These are phyloP conservation scores for Ophiostoma tasmaniense DNA, from an alignment of 2,329 filamentous ascomycete species.

Conservation along the genomic window DNA sequence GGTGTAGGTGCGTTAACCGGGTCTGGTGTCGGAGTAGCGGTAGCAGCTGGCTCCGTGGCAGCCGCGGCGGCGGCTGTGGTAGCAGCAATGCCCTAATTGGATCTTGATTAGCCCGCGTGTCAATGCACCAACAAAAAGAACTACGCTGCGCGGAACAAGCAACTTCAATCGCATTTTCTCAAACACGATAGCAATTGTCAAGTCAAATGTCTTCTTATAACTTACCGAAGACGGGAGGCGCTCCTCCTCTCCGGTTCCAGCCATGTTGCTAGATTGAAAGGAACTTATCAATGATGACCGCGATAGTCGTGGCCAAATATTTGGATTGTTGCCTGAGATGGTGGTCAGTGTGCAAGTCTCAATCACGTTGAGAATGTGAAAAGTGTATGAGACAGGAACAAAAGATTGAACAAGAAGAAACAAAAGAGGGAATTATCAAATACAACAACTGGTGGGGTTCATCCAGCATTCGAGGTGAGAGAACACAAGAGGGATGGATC, in stretches of 20 bases:
- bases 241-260: constrained; percentile 11
- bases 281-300: not conserved
- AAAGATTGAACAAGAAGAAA: not conserved
- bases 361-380: not conserved
- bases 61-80: constrained; percentile 11
- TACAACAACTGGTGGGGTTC: not conserved
- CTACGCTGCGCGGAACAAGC: not conserved
- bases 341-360: not conserved
- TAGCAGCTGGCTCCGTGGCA: not conserved
- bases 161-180: not conserved
- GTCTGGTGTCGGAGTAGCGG: not conserved
- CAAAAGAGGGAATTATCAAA: not conserved
- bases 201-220: not conserved
- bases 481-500: not conserved
- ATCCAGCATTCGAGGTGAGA: not conserved
- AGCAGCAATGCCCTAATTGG: constrained; percentile 9
- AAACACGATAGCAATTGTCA: too few species aligned
- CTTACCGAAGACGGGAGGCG: constrained; percentile 15
- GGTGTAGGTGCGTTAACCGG: not conserved
- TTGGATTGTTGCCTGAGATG: not conserved
- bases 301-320: too few species aligned
- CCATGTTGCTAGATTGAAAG: constrained; percentile 8
- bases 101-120: not conserved
- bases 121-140: not conserved
- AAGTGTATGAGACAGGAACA: not conserved